A percentile compares a stretch with the other conserved stretches of the same genome.
phyloP scores from a whole-genome alignment of 345 rosid genomes.

The Bruguiera sexangula region DNA sequence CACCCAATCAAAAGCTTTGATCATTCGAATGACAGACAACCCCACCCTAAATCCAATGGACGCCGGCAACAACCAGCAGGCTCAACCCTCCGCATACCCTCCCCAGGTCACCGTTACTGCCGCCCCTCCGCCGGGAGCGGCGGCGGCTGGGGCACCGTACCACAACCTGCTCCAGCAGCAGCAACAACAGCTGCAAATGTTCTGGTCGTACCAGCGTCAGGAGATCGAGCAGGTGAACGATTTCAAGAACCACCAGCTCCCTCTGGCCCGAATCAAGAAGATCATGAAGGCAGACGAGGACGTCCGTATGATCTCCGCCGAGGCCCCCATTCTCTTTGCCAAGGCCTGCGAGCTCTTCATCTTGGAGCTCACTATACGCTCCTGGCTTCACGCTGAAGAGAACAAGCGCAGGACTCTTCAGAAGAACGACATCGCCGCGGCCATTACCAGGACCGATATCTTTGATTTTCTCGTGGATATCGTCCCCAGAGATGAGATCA shows the following conservation, averaged over 20 bases:
- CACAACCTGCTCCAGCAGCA: constrained; percentile 89
- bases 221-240: constrained; percentile 92
- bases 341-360: constrained; percentile 97
- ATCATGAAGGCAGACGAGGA: constrained; percentile 99
- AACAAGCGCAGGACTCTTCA: constrained; percentile 88
- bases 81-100: constrained; percentile 60
- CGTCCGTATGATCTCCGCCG: constrained; percentile 97
- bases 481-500: constrained; percentile 85
- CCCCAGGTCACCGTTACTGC: constrained; percentile 35
- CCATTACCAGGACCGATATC: constrained; percentile 83
- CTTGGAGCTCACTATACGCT: constrained; percentile 89
- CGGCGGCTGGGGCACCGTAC: constrained; percentile 46
- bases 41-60: constrained; percentile 16
- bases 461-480: constrained; percentile 90
- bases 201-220: constrained; percentile 84
- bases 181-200: constrained; percentile 84
- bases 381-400: constrained; percentile 98
- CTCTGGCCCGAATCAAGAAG: constrained; percentile 91
- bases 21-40: background rate
- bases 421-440: constrained; percentile 93
- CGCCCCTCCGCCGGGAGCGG: constrained; percentile 18
- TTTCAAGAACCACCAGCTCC: constrained; percentile 96
- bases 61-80: constrained; percentile 30
- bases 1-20: background rate
- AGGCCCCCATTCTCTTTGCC: constrained; percentile 85